Evolutionary conservation across 2,329 filamentous ascomycete genomes (phyloP).

Genomic region (Stachybotrys chlorohalonatus): DNA sequence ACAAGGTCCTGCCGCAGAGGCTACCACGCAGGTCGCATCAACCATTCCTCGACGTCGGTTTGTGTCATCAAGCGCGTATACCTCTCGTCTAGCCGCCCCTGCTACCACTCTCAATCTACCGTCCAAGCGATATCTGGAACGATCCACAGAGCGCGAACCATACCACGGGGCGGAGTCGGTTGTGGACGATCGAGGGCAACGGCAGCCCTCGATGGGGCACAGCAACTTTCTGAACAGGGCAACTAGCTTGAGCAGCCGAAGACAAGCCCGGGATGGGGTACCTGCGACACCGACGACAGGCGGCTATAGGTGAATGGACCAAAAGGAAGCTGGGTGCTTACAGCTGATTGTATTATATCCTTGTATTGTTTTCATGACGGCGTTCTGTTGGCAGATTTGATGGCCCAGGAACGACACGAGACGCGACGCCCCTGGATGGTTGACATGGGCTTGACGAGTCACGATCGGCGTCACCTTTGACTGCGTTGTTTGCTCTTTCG

Average conservation of each 20-base stretch:
- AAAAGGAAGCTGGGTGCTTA: background rate
- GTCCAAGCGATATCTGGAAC: constrained; percentile 40
- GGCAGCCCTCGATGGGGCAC: constrained; percentile 36
- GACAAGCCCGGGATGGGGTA: constrained; percentile 31
- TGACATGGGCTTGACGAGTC: background rate
- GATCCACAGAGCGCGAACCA: constrained; percentile 29
- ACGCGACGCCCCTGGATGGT: background rate
- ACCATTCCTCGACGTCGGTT: constrained; percentile 45
- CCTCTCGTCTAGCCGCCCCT: constrained; percentile 34
- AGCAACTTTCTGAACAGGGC: constrained; percentile 31
- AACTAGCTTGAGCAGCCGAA: constrained; percentile 34
- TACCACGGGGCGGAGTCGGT: constrained; percentile 14
- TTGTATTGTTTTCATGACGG: background rate
- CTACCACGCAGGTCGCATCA: constrained; percentile 23
- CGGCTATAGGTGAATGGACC: constrained; percentile 31
- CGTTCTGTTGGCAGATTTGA: background rate
- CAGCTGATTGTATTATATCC: background rate
- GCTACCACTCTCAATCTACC: constrained; percentile 26
- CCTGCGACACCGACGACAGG: constrained; percentile 31
- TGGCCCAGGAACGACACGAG: background rate
- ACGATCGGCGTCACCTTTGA: background rate
- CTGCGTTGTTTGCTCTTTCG: background rate
- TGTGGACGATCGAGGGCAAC: constrained; percentile 16
- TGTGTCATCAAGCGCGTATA: constrained; percentile 35
- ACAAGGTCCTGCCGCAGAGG: constrained; percentile 13